phyloP scores from a whole-genome alignment of 805 yeast species.

The Cephaloascus albidus region DNA sequence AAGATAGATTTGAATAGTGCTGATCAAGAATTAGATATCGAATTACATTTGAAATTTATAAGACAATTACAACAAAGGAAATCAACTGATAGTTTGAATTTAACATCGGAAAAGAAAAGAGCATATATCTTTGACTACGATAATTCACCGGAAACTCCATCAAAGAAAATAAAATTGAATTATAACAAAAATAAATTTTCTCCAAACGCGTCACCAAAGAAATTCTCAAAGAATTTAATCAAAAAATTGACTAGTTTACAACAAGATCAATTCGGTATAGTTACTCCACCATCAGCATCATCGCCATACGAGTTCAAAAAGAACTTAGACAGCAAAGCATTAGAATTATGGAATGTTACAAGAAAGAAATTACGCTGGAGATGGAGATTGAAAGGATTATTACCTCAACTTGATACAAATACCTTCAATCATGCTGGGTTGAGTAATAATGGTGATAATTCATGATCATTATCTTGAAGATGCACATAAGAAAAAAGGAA shows the following conservation, averaged over 20 bases:
- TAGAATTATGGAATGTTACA: background rate
- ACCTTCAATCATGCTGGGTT: background rate
- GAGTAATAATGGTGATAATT: background rate
- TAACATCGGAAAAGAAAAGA: background rate
- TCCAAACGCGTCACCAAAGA: background rate
- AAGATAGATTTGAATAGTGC: background rate
- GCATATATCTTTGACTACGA: background rate
- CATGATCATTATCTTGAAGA: too few relatives aligned
- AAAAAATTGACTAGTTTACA: background rate
- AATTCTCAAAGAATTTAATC: background rate
- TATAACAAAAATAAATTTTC: background rate
- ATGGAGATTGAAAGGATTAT: slow-evolving; percentile 37
- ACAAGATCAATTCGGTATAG: background rate
- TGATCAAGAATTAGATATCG: background rate
- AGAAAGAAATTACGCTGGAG: slow-evolving; percentile 35
- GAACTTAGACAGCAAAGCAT: background rate
- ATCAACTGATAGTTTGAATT: background rate
- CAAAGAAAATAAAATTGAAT: background rate
- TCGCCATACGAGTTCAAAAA: background rate
- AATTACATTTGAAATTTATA: background rate
- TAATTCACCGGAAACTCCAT: background rate
- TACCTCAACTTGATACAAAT: slow-evolving; percentile 14
- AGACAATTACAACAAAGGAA: background rate
- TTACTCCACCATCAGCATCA: background rate
- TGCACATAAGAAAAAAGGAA: too few relatives aligned